Evolutionary conservation across 2,329 filamentous ascomycete genomes (phyloP), one percentile per base, ranked within the genome.

Genomic region (Rutstroemia sydowiana): DNA sequence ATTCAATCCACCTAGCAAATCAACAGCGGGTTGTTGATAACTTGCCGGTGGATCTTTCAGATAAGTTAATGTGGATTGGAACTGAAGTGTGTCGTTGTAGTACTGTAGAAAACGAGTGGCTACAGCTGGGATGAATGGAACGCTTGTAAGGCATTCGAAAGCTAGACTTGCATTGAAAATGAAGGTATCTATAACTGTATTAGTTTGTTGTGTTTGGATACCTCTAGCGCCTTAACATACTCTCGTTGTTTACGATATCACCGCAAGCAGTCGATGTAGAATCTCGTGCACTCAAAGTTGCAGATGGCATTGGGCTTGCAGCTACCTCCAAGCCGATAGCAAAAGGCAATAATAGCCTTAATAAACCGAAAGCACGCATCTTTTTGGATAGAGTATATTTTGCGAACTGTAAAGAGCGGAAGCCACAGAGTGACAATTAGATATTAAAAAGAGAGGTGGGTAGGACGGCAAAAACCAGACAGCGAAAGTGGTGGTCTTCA

Each of bases 11-110:
- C 57, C 70, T 10, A 73, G 51, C 11, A 81, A 66, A 56, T 81
- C 78, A 7, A 73, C 68, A 1, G 68, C 59, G 0, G 74, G 71
- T 48, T 76, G 69, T 42, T 67, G 66, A 61, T 80, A 81, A 5
- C 68, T 69, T 16, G 68, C 48, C 0, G 78, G 78, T 1, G 78
- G 78, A 42, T 73, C 64, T 51, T 74, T 75, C 23, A 78, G 68
- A 52, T 64, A 62, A 14, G 53, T 46, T 16, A 63, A 50, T 5
- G 60, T 63, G 10, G 45, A 56, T 47, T 64, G 62, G 43, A 64
- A 64, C 44, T 64, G 54, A 3, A 76, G 45, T 0, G 71, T 73
- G 14, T 70, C 65, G 53, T 72, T 72, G 48, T 68, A 70, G 53
- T 76, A 75, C 6, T 68, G 54, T 4, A 76, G 52, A 51, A 76